A percentile compares a stretch with the other conserved stretches of the same genome.
phyloP scores from a whole-genome alignment of 1,284 basidiomycete genomes.

The Marasmius sp. region DNA sequence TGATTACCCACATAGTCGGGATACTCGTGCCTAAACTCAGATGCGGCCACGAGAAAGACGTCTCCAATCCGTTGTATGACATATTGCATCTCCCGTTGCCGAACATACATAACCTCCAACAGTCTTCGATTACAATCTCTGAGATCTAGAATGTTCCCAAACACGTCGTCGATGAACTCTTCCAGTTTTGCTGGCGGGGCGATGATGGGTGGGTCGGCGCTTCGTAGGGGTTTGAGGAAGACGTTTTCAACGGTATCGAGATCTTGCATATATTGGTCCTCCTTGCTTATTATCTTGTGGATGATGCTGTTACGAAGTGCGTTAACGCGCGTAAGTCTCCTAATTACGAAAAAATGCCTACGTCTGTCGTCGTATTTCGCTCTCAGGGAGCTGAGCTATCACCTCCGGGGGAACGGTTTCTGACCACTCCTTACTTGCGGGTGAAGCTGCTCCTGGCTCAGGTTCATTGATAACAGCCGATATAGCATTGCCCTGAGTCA shows the following conservation, averaged over 20 bases:
- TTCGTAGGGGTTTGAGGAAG: conserved; percentile 81
- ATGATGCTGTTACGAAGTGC: conserved; percentile 60
- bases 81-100: conserved; percentile 87
- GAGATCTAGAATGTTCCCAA: conserved; percentile 83
- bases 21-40: conserved; percentile 86
- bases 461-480: conserved; percentile 17
- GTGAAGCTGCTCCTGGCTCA: conserved; percentile 19
- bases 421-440: conserved; percentile 67
- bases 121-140: conserved; percentile 80
- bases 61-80: conserved; percentile 89
- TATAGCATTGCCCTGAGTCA: conserved; percentile 9
- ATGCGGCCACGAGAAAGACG: conserved; percentile 84
- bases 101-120: conserved; percentile 82
- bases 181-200: conserved; percentile 61
- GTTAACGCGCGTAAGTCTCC: conserved; percentile 8
- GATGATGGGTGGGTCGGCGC: conserved; percentile 74
- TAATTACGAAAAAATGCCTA: conserved; percentile 29
- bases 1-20: conserved; percentile 85
- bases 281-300: conserved; percentile 87
- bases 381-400: conserved; percentile 66
- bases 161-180: conserved; percentile 84
- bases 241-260: conserved; percentile 82
- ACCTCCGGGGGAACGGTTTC: conserved; percentile 69
- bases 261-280: conserved; percentile 89
- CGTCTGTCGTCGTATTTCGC: conserved; percentile 85